Percentiles rank a stretch among this genome's conserved stretches.
Evolutionary conservation across 306 rosid genomes (phyloP).

Genomic region (Adenanthera pavonina): DNA sequence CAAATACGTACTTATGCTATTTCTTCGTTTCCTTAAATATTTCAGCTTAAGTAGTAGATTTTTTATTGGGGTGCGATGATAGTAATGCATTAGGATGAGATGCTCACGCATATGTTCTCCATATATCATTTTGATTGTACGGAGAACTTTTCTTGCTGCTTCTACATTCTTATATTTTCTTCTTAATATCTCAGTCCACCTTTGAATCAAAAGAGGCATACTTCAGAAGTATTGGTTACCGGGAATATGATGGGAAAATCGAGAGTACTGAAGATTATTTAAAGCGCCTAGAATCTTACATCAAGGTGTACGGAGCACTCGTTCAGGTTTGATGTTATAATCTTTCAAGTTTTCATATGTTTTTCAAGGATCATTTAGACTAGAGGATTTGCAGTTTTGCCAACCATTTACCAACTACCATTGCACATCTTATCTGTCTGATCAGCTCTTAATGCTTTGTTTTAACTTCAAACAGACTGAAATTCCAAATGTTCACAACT

Average conservation of each 20-base stretch:
- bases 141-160: slow-evolving; percentile 28
- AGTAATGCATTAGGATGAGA: slow-evolving; percentile 42
- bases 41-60: background rate
- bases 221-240: slow-evolving; percentile 73
- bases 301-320: slow-evolving; percentile 80
- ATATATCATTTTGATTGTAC: slow-evolving; percentile 18
- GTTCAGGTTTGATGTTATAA: slow-evolving; percentile 71
- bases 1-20: background rate
- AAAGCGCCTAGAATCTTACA: slow-evolving; percentile 68
- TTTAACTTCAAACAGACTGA: slow-evolving; percentile 67
- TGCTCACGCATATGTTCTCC: slow-evolving; percentile 16
- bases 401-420: background rate
- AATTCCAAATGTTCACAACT: slow-evolving; percentile 53
- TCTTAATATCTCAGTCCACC: slow-evolving; percentile 50
- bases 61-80: background rate
- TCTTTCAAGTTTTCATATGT: too few relatives aligned
- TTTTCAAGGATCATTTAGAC: too few relatives aligned
- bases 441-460: slow-evolving; percentile 34
- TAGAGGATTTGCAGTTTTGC: slow-evolving; percentile 13
- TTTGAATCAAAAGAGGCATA: slow-evolving; percentile 74
- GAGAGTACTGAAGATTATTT: slow-evolving; percentile 73
- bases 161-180: slow-evolving; percentile 30
- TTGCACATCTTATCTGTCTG: background rate
- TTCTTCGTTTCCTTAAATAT: slow-evolving; percentile 22
- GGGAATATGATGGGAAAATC: slow-evolving; percentile 63